Evolutionary conservation across 23 red algal species (phyloP), one percentile per base, ranked within the genome.

Genomic region (Cyanidiococcus yangmingshanensis): DNA sequence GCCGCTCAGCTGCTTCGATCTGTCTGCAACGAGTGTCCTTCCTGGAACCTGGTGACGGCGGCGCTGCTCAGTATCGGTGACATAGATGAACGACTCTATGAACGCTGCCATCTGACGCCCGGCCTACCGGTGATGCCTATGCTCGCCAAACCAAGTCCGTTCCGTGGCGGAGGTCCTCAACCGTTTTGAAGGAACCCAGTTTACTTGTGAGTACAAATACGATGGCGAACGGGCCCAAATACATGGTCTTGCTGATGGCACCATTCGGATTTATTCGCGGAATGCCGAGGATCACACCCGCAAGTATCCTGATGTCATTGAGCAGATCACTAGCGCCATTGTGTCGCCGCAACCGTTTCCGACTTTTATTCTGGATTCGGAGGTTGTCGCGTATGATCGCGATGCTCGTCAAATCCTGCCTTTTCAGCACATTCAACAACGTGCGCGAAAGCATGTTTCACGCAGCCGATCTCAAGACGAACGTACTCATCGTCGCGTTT

Each of bases 141-240:
- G 94, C 76, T 98, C 40, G 94, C 94, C 59, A 98, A 91, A 57
- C 94, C 94, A 16, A 88, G 85, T 1, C 90, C 89, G n/a, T 33
- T 86, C 80, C 0, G 84, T 92, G 37, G 76, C 83, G 24, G 88
- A 91, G 45, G 87, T 98, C 21, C 57, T 98, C 59, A 88, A 88
- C 31, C 81, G 74, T 33, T 76, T 86, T 1, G 58, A 79, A 27
- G 38, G 68, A 24, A 41, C 41, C 37, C 79, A 67, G 0, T 98
- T 98, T 54, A 88, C 89, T 15, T 91, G 94, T 45, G 94, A 98
- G 54, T 98, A 85, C 94, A 98, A 98, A 79, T 98, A 98, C 76
- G 94, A 98, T 76, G 94, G 94, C 1, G 89, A 92, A 82, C 85
- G 94, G 25, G 94, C 94, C 0, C 94, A 98, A 45, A 77, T 98